Evolutionary conservation across 768 basidiomycete genomes (phyloP).

Genomic region (Candolleomyces efflorescens): DNA sequence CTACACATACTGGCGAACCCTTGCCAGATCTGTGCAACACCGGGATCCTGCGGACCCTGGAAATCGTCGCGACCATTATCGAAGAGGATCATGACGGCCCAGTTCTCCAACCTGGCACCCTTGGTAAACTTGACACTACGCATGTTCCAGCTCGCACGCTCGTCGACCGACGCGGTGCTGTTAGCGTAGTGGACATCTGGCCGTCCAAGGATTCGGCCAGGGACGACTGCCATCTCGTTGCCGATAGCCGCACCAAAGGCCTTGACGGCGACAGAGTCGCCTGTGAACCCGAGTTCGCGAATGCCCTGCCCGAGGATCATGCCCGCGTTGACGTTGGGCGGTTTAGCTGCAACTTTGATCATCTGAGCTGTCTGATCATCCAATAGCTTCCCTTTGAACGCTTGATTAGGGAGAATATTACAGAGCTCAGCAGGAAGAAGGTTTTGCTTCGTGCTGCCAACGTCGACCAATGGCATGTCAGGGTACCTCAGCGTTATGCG

Average conservation of each 20-base stretch:
- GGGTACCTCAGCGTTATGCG: conserved; percentile 45
- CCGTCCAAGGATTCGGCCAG: conserved; percentile 60
- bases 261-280: conserved; percentile 28
- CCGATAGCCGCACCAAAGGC: conserved; percentile 63
- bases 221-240: conserved; percentile 62
- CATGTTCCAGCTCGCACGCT: conserved; percentile 78
- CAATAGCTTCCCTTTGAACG: conserved; percentile 65
- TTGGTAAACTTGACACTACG: conserved; percentile 57
- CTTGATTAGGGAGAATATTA: conserved; percentile 62
- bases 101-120: conserved; percentile 53
- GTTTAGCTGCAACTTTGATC: conserved; percentile 68
- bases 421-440: conserved; percentile 72
- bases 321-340: conserved; percentile 63
- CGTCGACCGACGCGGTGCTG: conserved; percentile 41
- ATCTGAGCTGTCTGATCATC: conserved; percentile 68
- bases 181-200: conserved; percentile 60
- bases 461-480: conserved; percentile 54
- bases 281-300: conserved; percentile 51
- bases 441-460: conserved; percentile 45
- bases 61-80: conserved; percentile 65
- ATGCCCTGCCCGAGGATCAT: conserved; percentile 63
- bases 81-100: conserved; percentile 66
- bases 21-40: conserved; percentile 37
- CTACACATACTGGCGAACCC: conserved; percentile 64
- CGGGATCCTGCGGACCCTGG: conserved; percentile 44